Conservation (phyloP, 2,329 filamentous ascomycete genomes). For the Phaeophleospora eucalypticola region DNA sequence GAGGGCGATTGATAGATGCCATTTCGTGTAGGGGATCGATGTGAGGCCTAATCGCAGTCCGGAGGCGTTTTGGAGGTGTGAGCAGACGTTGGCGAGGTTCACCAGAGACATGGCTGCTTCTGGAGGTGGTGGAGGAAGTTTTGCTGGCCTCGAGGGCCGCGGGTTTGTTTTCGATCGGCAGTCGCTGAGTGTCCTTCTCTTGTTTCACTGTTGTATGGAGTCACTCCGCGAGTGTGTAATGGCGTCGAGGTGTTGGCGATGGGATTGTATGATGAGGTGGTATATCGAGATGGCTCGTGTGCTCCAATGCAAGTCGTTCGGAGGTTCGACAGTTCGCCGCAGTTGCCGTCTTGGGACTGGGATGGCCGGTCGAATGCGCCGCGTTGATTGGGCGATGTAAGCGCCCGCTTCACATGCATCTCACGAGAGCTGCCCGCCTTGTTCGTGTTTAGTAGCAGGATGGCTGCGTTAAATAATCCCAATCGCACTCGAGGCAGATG, state of each 20-base stretch:
- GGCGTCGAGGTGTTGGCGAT: no score
- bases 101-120: conserved; percentile 68
- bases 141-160: conserved; percentile 11
- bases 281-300: no score
- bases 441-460: background rate
- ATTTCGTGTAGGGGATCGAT: conserved; percentile 73
- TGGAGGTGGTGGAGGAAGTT: background rate
- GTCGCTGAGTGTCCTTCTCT: background rate
- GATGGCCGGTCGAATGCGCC: no score
- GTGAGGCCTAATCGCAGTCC: conserved; percentile 80
- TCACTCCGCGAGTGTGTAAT: no score
- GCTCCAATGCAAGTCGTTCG: no score
- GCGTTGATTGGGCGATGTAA: conserved; percentile 7
- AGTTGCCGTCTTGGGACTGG: no score
- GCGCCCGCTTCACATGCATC: conserved; percentile 5
- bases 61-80: conserved; percentile 85
- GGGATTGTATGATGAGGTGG: no score
- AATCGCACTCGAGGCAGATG: conserved; percentile 1
- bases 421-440: background rate
- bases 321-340: no score
- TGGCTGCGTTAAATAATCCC: background rate
- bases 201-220: background rate
- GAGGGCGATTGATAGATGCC: conserved; percentile 71
- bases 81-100: conserved; percentile 75
- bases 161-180: background rate